These are phyloP conservation scores for Blastomyces silverae DNA, from an alignment of 2,329 filamentous ascomycete genomes.

Conservation along the genomic window DNA sequence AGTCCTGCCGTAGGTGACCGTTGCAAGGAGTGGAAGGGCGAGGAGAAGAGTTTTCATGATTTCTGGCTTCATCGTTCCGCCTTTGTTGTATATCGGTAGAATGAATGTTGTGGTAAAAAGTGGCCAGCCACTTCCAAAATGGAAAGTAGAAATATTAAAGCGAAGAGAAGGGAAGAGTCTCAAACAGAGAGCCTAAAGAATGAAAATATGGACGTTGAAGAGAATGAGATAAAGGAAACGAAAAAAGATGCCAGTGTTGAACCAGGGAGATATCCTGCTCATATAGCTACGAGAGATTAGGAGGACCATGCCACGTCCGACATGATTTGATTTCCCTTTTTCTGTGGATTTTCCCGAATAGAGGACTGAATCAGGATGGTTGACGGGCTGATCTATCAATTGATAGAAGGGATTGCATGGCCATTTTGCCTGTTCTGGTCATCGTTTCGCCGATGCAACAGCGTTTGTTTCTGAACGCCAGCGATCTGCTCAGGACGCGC, in stretches of 20 bases:
- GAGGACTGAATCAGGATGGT: not conserved
- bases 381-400: not conserved
- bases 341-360: not conserved
- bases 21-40: conserved; percentile 10
- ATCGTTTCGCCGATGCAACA: conserved; percentile 4
- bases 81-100: not conserved
- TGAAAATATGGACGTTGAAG: not conserved
- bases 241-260: not conserved
- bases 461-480: not conserved
- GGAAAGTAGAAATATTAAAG: conserved; percentile 1
- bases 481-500: not conserved
- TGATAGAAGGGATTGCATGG: conserved; percentile 4
- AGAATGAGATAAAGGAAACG: not conserved
- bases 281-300: not conserved
- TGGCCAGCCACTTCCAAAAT: too few species aligned
- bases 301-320: not conserved
- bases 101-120: not conserved
- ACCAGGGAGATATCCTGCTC: not conserved
- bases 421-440: conserved; percentile 1
- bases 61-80: not conserved
- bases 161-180: conserved; percentile 4
- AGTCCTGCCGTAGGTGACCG: conserved; percentile 11
- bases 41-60: conserved; percentile 10
- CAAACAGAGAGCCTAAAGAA: not conserved
- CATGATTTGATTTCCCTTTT: conserved; percentile 1